These are phyloP conservation scores for Cercospora zeina DNA, from an alignment of 2,329 filamentous ascomycete species.

Conservation along the genomic window DNA sequence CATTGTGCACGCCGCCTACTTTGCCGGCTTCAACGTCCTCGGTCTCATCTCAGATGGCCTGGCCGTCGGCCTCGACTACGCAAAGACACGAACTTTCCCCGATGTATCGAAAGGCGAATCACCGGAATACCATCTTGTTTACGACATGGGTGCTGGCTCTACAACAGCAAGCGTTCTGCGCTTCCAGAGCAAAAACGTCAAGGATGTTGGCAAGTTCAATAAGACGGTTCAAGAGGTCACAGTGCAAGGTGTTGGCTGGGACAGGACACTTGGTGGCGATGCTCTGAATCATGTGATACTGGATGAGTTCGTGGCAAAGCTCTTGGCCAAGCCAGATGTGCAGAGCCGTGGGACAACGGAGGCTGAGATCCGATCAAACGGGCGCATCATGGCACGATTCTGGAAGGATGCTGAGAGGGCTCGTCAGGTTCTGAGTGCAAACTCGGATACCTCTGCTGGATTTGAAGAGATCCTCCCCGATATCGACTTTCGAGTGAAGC, in stretches of 20 bases:
- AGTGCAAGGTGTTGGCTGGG: constrained; percentile 83
- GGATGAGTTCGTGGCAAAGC: constrained; percentile 81
- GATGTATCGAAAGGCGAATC: constrained; percentile 77
- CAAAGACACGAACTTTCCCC: constrained; percentile 85
- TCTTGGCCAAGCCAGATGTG: constrained; percentile 65
- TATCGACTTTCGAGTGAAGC: constrained; percentile 88
- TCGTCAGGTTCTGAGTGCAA: constrained; percentile 89
- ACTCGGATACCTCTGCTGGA: constrained; percentile 73
- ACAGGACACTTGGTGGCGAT: constrained; percentile 85
- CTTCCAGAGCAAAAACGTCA: constrained; percentile 85
- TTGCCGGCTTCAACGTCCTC: constrained; percentile 85
- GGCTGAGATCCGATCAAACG: constrained; percentile 69
- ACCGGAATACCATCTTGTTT: constrained; percentile 89
- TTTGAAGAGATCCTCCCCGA: constrained; percentile 93
- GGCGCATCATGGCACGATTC: constrained; percentile 84
- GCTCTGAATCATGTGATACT: constrained; percentile 83
- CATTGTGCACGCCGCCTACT: constrained; percentile 76
- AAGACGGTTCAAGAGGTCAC: constrained; percentile 97
- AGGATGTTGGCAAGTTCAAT: constrained; percentile 89
- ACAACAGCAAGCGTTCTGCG: constrained; percentile 85
- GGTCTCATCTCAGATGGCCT: constrained; percentile 84
- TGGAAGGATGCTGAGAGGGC: constrained; percentile 86
- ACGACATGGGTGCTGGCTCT: constrained; percentile 96
- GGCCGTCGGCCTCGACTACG: constrained; percentile 93
- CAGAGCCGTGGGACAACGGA: constrained; percentile 64